Base-by-base conservation (phyloP, 306 rosid genomes). In the Ziziphus jujuba region DNA sequence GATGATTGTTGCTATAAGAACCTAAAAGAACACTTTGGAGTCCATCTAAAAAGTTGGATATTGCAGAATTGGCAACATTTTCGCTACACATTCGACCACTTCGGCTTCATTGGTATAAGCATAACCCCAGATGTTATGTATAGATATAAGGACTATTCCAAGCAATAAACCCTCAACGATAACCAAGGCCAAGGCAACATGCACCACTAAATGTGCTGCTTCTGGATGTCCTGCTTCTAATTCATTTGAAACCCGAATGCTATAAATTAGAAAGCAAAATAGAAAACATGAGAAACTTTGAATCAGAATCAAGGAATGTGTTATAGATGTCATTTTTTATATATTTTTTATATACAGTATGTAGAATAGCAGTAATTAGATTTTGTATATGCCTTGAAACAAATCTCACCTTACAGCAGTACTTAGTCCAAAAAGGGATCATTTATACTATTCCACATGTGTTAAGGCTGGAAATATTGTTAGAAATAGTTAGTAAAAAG, bases 401-500 rank as follows among this genome's bases (percentile, higher is more conserved):
- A 17, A 52, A 52, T 12, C 24, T 53, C 48, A 59, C 73, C 73
- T 69, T 14, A 69, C 56, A 28, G 56, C 73, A 10, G 44, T 22
- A 9, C 73, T 58, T 7, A 69, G 73, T 69, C 65, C 73, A 69
- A 16, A n/a, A 28, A n/a, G 73, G 63, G 34, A 69, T 45, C 73
- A 57, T 69, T 43, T 56, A 69, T 25, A 69, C 53, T 9, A 45
- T 4, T 57, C 43, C 47, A 40, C 12, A 45, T 58, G 53, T 57
- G 50, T 69, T 69, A 5, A 69, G 55, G 45, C 73, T 69, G 65
- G 3, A 20, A 52, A 17, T n/a, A 17, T 16, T 51, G 56, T 43
- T 28, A 28, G 4, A 4, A 1, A 28, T 28, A 28, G 33, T 28
- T 28, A 28, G 33, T 28, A 28, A 28, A 28, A 28, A 16, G 13